Evolutionary conservation across 179 eudicot genomes (phyloP).

Genomic region (Beta lomatogona): DNA sequence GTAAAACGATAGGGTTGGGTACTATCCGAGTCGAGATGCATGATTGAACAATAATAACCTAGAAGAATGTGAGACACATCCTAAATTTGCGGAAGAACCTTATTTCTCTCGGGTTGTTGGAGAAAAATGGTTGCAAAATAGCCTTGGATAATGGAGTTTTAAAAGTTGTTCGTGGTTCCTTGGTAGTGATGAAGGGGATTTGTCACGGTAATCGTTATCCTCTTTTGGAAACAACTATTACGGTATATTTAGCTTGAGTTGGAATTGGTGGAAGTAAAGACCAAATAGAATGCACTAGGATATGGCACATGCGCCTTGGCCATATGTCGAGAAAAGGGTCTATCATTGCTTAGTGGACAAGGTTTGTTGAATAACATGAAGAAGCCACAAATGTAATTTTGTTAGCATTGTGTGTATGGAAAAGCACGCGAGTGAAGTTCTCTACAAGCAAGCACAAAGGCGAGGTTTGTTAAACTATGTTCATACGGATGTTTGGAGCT

Average conservation of each 20-base stretch:
- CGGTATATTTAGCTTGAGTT: neutral
- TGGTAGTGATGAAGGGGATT: neutral
- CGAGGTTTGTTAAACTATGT: no score
- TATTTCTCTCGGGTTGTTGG: no score
- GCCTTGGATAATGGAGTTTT: neutral
- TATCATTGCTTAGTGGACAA: neutral
- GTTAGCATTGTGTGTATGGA: neutral
- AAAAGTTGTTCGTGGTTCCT: neutral
- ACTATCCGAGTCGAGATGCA: no score
- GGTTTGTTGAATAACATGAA: neutral
- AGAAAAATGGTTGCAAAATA: neutral
- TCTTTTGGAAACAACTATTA: neutral
- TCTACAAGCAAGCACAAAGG: no score
- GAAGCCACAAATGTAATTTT: neutral
- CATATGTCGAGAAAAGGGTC: neutral
- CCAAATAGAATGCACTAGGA: no score
- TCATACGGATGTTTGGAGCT: no score
- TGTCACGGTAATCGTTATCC: neutral
- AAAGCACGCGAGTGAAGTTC: neutral
- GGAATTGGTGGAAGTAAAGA: neutral
- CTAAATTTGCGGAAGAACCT: no score
- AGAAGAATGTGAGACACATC: no score
- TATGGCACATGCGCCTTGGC: neutral
- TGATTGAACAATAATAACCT: no score
- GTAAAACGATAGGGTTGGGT: no score